Base-by-base conservation (phyloP, 345 rosid species). In the Arabis hirsuta region DNA sequence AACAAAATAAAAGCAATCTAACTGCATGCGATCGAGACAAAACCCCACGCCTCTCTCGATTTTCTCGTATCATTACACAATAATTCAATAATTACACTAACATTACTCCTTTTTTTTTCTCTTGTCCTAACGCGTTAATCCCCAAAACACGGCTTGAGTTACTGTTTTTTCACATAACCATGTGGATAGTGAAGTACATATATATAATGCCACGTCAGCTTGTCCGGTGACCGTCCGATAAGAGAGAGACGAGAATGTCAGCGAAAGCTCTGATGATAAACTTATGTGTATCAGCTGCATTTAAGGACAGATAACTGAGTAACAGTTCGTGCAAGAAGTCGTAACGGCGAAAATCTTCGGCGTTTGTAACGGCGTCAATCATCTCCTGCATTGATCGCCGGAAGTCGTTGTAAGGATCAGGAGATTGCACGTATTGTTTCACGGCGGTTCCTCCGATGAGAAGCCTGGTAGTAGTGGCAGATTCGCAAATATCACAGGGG, bases 361-460 rank as follows among this genome's bases (percentile, higher is more conserved):
- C 88, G 22, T 20, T 14, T 56, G 76, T 78, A 76, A 86, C 85
- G 4, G 97, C 91, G 73, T 94, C 95, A 3, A 94, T 83, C 97
- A 94, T 94, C 82, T 89, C 97, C 36, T 73, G 81, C 98, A 94
- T 94, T 51, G 98, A 94, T 26, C 79, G 19, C 24, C 87, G 77
- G 58, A 94, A 94, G 55, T 94, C 98, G 1, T 31, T 50, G 79
- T 89, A 91, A 1, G 97, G 98, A 71, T 91, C 88, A 46, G 91
- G 87, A 1, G 98, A 91, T 14, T 77, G 64, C 53, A 77, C 77
- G 79, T 79, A 83, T 43, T 88, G 88, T 73, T 79, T 84, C 16
- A 88, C 82, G 12, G 85, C 90, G 20, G 86, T 81, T 12, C 92
- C 93, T 59, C 93, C 89, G 10, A 36, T 16, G 11, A 77, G 72